Evolutionary conservation across 257 asterid genomes (phyloP), one percentile per base, ranked within the genome.

Genomic region (Anisodus acutangulus): DNA sequence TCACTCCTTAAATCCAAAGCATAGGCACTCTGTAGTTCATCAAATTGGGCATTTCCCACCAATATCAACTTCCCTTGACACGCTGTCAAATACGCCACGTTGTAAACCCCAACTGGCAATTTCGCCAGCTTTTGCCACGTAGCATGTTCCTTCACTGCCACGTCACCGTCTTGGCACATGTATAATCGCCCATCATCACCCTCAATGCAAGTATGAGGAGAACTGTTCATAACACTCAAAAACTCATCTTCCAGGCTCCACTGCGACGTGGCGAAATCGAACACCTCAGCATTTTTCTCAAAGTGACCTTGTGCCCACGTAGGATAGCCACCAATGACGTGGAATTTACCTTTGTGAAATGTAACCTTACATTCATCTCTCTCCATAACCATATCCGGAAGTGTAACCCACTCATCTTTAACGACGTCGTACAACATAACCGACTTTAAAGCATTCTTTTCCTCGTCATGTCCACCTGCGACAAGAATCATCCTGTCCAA

Each of bases 381-480:
- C 60, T 58, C 71, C 58, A 9, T 76, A 39, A 64, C 60, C 89
- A 84, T 87, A 37, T 87, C 87, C 4, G 87, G 84, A 19, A 87
- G 9, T 2, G n/a, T 1, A 37, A 39, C 4, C 89, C 89, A 87
- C 35, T 35, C 76, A 39, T 87, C 86, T 53, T 39, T 81, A 8
- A 45, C 84, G 68, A 78, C 58, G 49, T 84, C 87, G 53, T 87
- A 87, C 0, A 47, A 12, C 79, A 84, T 35, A 0, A 59, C 84
- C 0, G 87, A 87, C 9, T 55, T 83, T 47, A 84, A 9, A 0
- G 84, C 84, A 39, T 70, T 80, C 58, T 84, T 81, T 15, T 66
- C 35, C 0, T 26, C 81, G 9, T 84, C 87, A 11, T 84, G 87
- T 16, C 89, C 89, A 4, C 89, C 87, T 10, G 87, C 89, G 6